Conservation (phyloP, 129 eudicot genomes). For the Artemisia tridentata region DNA sequence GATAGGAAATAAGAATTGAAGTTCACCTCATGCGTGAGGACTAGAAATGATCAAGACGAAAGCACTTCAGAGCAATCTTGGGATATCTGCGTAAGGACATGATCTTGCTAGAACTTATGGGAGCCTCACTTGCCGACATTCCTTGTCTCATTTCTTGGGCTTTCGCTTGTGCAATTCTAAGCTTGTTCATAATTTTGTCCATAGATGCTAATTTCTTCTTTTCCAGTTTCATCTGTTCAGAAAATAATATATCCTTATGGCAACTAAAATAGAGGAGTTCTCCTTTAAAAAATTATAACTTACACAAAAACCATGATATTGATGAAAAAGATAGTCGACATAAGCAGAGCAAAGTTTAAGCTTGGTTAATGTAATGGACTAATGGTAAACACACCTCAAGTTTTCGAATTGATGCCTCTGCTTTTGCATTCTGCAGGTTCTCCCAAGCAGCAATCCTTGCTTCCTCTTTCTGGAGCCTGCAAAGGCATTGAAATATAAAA, state of each 20-base stretch:
- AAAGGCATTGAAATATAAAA: conserved; percentile 12
- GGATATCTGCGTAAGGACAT: conserved; percentile 33
- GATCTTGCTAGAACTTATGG: conserved; percentile 31
- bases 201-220: conserved; percentile 72
- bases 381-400: conserved; percentile 90
- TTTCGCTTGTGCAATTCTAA: conserved; percentile 60
- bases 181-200: conserved; percentile 77
- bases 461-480: conserved; percentile 77
- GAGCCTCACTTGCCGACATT: conserved; percentile 29
- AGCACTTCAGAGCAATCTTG: conserved; percentile 48
- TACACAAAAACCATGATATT: background rate
- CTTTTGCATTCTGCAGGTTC: conserved; percentile 91
- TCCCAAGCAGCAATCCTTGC: conserved; percentile 92
- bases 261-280: background rate
- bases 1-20: background rate
- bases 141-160: conserved; percentile 66
- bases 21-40: conserved; percentile 27
- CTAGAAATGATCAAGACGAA: conserved; percentile 30
- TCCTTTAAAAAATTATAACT: background rate
- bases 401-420: conserved; percentile 76
- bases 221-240: conserved; percentile 73
- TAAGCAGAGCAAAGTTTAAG: background rate
- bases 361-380: background rate
- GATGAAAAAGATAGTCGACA: background rate
- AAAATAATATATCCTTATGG: background rate